Evolutionary conservation across 495 filamentous ascomycete species (phyloP).

Genomic region (Penicillium crystallinum): DNA sequence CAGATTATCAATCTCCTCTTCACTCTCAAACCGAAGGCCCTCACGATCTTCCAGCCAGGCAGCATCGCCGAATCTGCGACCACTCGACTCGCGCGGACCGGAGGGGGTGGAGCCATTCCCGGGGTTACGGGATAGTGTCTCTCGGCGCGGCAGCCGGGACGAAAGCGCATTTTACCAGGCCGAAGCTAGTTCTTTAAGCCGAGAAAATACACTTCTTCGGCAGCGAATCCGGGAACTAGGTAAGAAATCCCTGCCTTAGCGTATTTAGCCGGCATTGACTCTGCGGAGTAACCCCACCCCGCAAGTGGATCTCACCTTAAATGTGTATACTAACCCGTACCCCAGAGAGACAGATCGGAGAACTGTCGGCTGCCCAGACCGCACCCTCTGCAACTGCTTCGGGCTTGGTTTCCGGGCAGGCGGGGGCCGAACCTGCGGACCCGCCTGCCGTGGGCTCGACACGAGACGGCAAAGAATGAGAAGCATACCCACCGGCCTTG

Average conservation of each 20-base stretch:
- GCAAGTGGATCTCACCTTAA: not conserved
- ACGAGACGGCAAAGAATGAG: conserved; percentile 20
- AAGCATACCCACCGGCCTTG: not conserved
- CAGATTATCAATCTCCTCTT: conserved; percentile 32
- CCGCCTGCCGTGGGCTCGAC: conserved; percentile 22
- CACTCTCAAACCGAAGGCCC: conserved; percentile 51
- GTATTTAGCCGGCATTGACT: not conserved
- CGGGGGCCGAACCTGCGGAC: conserved; percentile 21
- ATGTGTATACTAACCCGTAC: not conserved
- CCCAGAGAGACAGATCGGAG: conserved; percentile 35
- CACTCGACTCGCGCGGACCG: conserved; percentile 24
- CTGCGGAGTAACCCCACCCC: conserved; percentile 1
- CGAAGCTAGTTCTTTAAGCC: conserved; percentile 76
- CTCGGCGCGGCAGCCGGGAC: conserved; percentile 54
- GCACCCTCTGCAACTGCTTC: conserved; percentile 12
- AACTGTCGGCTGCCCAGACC: conserved; percentile 18
- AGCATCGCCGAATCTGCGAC: conserved; percentile 34
- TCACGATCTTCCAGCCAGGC: conserved; percentile 33
- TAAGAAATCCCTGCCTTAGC: conserved; percentile 15
- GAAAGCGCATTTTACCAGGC: conserved; percentile 88
- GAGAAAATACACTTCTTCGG: conserved; percentile 93
- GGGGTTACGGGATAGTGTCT: conserved; percentile 21
- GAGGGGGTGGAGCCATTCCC: conserved; percentile 29
- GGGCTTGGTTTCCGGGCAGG: conserved; percentile 15
- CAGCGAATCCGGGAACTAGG: conserved; percentile 75